Percentiles rank a stretch among this genome's conserved stretches.
Conservation (phyloP, 345 rosid species). For the Raphanus sativus region DNA sequence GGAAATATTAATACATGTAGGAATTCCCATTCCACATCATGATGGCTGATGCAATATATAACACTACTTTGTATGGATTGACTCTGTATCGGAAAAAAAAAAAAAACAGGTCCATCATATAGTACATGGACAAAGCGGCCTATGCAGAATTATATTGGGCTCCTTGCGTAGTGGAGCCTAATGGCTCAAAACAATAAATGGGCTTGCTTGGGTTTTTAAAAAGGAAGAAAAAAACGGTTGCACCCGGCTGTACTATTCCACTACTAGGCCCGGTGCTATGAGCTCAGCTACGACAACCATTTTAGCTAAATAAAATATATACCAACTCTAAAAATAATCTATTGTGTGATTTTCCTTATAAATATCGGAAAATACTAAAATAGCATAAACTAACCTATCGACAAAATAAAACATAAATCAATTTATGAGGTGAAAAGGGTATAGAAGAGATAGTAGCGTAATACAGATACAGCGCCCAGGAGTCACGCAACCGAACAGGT, state of each 20-base stretch:
- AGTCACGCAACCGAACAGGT: conserved; percentile 44
- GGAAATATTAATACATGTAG: background rate
- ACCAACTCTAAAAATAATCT: background rate
- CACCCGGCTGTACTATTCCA: conserved; percentile 75
- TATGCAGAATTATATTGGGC: background rate
- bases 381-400: background rate
- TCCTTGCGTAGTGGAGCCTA: background rate
- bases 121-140: background rate
- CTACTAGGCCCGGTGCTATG: conserved; percentile 66
- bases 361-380: background rate
- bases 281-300: background rate
- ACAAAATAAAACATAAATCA: background rate
- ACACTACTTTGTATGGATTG: background rate
- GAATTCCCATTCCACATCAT: background rate
- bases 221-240: background rate
- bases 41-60: background rate
- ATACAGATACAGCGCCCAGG: conserved; percentile 40
- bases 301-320: background rate
- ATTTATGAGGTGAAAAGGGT: background rate
- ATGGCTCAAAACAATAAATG: background rate
- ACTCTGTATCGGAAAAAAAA: background rate
- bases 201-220: background rate
- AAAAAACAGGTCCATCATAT: background rate
- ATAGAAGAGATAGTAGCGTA: conserved; percentile 30
- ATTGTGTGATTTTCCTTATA: background rate